Base-by-base conservation (phyloP, 495 filamentous ascomycete species). In the Amniculicola lignicola region DNA sequence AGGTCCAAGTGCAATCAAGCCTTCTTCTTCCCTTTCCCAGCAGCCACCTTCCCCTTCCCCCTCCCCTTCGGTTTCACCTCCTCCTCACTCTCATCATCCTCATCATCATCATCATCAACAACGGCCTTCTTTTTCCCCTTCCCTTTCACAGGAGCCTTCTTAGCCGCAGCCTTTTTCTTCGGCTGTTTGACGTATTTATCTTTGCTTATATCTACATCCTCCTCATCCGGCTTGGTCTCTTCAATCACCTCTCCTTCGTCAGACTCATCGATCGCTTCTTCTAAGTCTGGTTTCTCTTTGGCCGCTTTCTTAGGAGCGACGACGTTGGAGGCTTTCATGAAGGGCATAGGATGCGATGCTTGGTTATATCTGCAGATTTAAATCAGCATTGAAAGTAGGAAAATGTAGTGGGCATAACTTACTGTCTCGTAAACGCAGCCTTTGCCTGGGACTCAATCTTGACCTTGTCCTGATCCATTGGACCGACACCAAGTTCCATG, bases 171-270 rank as follows among this genome's bases (percentile, higher is more conserved):
- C 45, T 67, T 69, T 31, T 81, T 84, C 76, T 95, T 96, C 9
- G 90, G 87, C 65, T 83, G 76, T 70, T 92, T 95, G 67, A 96
- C 88, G 69, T 95, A 96, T 68, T 96, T 97, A 68, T 97, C 94
- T 68, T 93, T 96, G 63, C 83, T 87, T 21, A 97, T 67, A 66
- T 96, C 90, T 33, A 83, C 68, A 21, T 73, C 72, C 45, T 81
- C 81, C 31, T 74, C 74, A 15, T 79, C 77, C 12, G 83, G 81
- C 9, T 78, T 78, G 25, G 82, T 79, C 27, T 84, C 77, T 21
- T 81, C 72, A 5, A 81, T 75, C 31, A 83, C 84, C 38, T 79
- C 74, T 3, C 67, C 83, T 27, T 88, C 90, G 42, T 95, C 92
- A 12, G 89, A 91, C 61, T 93, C 94, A 29, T 96, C 89, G 37